A percentile compares a stretch with the other conserved stretches of the same genome.
Evolutionary conservation across 768 basidiomycete genomes (phyloP).

Genomic region (Boletus insuetus): DNA sequence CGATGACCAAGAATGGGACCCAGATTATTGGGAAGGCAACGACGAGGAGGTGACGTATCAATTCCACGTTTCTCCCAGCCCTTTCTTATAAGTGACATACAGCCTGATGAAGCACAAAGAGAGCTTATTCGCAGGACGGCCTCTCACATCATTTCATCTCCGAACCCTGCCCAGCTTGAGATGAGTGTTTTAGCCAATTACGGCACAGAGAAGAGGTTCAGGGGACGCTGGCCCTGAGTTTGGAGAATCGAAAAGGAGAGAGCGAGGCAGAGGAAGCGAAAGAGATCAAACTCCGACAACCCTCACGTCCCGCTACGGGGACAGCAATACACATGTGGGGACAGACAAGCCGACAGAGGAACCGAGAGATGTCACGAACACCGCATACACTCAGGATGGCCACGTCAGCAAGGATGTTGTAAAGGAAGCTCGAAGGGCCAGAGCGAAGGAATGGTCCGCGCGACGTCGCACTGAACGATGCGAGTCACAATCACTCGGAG

Average conservation of each 20-base stretch:
- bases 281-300: slow-evolving; percentile 10
- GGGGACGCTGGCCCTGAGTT: slow-evolving; percentile 65
- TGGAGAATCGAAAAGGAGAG: slow-evolving; percentile 61
- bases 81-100: slow-evolving; percentile 7
- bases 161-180: slow-evolving; percentile 79
- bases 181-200: slow-evolving; percentile 88
- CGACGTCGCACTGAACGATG: slow-evolving; percentile 38
- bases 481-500: slow-evolving; percentile 2
- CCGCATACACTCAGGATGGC: neutral
- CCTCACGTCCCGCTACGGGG: slow-evolving; percentile 47
- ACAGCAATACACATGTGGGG: slow-evolving; percentile 45
- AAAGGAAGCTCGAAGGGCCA: slow-evolving; percentile 45
- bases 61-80: neutral
- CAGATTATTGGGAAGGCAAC: slow-evolving; percentile 62
- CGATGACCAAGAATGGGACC: slow-evolving; percentile 36
- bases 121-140: slow-evolving; percentile 78
- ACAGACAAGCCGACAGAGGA: slow-evolving; percentile 23
- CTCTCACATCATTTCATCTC: slow-evolving; percentile 59
- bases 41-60: slow-evolving; percentile 58
- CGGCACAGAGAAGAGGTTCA: slow-evolving; percentile 71
- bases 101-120: slow-evolving; percentile 60
- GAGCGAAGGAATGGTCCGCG: slow-evolving; percentile 58
- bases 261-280: slow-evolving; percentile 33
- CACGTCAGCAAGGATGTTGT: slow-evolving; percentile 19
- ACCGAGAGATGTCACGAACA: neutral